phyloP scores from a whole-genome alignment of 83 land plant species.

The Thuja plicata region DNA sequence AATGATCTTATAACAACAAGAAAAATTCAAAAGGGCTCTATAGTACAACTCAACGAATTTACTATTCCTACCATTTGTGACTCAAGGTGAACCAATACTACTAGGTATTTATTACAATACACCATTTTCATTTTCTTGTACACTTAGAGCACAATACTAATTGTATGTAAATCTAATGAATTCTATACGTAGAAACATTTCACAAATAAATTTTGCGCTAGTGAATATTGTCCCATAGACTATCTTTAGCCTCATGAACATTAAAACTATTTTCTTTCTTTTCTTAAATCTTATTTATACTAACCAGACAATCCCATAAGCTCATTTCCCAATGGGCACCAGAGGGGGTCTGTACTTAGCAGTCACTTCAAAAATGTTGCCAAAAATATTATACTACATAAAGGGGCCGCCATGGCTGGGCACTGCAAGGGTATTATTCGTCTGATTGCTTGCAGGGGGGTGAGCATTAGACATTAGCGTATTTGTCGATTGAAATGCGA shows the following conservation, averaged over 20 bases:
- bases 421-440: slow-evolving; percentile 36
- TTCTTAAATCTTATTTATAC: neutral
- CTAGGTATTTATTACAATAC: no score
- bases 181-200: neutral
- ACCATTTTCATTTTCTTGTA: no score
- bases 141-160: no score
- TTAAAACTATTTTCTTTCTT: no score
- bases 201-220: neutral
- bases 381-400: slow-evolving; percentile 82
- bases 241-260: no score
- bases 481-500: slow-evolving; percentile 26
- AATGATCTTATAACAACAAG: no score
- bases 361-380: slow-evolving; percentile 85
- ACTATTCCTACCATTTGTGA: no score
- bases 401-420: slow-evolving; percentile 76
- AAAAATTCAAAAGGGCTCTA: no score
- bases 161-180: no score
- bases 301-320: slow-evolving; percentile 94
- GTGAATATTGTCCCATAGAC: no score
- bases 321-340: slow-evolving; percentile 85
- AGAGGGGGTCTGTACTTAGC: slow-evolving; percentile 86
- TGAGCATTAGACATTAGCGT: slow-evolving; percentile 48
- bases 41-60: no score
- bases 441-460: slow-evolving; percentile 12
- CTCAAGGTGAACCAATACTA: no score